A percentile compares a stretch with the other conserved stretches of the same genome.
phyloP scores from a whole-genome alignment of 495 filamentous ascomycete genomes.

The Evernia prunastri region DNA sequence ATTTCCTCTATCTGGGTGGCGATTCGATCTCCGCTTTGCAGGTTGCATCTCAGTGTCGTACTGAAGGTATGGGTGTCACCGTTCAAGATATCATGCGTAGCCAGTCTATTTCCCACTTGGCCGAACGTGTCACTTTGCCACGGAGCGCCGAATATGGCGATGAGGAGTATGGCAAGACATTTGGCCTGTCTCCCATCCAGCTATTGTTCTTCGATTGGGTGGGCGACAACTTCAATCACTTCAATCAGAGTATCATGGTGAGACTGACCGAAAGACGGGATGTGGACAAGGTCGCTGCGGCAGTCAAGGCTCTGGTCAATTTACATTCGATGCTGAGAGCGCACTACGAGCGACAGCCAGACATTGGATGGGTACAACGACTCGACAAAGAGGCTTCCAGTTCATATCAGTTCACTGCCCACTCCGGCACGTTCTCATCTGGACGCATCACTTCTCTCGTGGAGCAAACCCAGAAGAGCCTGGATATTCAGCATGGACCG shows the following conservation, averaged over 20 bases:
- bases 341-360: slow-evolving; percentile 42
- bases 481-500: slow-evolving; percentile 42
- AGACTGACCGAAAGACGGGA: slow-evolving; percentile 47
- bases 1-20: slow-evolving; percentile 59
- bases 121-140: slow-evolving; percentile 1
- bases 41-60: slow-evolving; percentile 40
- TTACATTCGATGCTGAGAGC: slow-evolving; percentile 68
- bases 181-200: slow-evolving; percentile 67
- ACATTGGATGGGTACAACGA: slow-evolving; percentile 31
- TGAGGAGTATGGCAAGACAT: slow-evolving; percentile 43
- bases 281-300: slow-evolving; percentile 42
- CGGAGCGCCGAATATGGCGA: slow-evolving; percentile 12
- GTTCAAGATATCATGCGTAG: slow-evolving; percentile 28
- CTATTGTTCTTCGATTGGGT: slow-evolving; percentile 57
- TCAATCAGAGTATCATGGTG: slow-evolving; percentile 64
- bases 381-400: slow-evolving; percentile 35
- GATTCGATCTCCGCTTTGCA: slow-evolving; percentile 60
- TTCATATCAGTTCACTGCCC: slow-evolving; percentile 36
- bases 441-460: slow-evolving; percentile 24
- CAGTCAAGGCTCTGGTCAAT: slow-evolving; percentile 52
- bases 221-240: slow-evolving; percentile 44
- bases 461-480: slow-evolving; percentile 37
- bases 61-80: slow-evolving; percentile 34
- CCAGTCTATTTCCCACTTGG: slow-evolving; percentile 35
- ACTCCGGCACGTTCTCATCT: slow-evolving; percentile 24